A percentile compares a stretch with the other conserved stretches of the same genome.
Conservation (phyloP, 352 stramenopile species). For the Globisporangium mamillatum region DNA sequence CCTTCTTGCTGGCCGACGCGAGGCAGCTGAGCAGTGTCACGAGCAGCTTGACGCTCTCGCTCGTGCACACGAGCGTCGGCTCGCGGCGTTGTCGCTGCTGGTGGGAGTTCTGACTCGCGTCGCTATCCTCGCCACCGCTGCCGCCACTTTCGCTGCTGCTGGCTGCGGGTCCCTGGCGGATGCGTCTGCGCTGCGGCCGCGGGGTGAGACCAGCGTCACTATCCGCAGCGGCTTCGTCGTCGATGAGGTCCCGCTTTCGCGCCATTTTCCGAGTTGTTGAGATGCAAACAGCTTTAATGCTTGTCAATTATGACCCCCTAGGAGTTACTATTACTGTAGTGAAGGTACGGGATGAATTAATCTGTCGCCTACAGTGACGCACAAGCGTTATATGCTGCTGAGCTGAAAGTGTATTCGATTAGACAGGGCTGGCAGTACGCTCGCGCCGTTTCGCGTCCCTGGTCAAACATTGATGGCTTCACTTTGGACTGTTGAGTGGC, state of each 20-base stretch:
- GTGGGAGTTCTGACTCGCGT: neutral
- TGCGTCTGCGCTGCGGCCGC: slow-evolving; percentile 8
- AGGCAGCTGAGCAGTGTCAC: slow-evolving; percentile 73
- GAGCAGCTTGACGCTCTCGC: slow-evolving; percentile 73
- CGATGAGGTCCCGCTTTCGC: slow-evolving; percentile 6
- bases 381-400: neutral
- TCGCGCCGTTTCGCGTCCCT: neutral
- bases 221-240: neutral
- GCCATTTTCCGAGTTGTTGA: neutral
- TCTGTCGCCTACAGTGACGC: neutral
- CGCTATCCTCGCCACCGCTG: neutral
- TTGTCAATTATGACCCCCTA: neutral
- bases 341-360: neutral
- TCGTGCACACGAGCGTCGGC: slow-evolving; percentile 47
- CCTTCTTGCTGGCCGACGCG: slow-evolving; percentile 53
- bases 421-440: neutral
- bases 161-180: slow-evolving; percentile 3
- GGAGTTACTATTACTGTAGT: neutral
- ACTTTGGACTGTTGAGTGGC: neutral
- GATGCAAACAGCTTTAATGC: neutral
- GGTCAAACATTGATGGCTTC: slow-evolving; percentile 16
- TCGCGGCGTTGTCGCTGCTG: slow-evolving; percentile 11
- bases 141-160: slow-evolving; percentile 1
- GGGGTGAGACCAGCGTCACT: neutral
- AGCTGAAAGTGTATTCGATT: neutral